Conservation (phyloP, 2,329 filamentous ascomycete genomes). For the Alternaria hordeiaustralica region DNA sequence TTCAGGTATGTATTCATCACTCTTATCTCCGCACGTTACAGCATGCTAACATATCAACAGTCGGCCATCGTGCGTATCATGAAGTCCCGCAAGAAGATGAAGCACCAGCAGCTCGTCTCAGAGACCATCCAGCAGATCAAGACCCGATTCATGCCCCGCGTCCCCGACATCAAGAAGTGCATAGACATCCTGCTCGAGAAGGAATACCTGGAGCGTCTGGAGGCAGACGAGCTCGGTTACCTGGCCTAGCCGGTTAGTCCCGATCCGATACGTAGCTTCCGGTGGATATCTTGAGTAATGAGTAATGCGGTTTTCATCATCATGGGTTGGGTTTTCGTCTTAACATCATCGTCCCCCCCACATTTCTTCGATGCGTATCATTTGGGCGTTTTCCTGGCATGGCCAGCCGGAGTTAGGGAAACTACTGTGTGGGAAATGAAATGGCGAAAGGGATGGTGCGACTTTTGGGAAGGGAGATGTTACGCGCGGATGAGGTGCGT, state of each 20-base stretch:
- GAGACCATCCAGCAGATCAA: slow-evolving; percentile 97
- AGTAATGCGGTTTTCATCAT: slow-evolving; percentile 8
- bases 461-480: neutral
- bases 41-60: slow-evolving; percentile 58
- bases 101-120: slow-evolving; percentile 90
- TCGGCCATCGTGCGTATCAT: slow-evolving; percentile 99
- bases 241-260: slow-evolving; percentile 57
- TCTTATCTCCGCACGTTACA: neutral
- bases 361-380: slow-evolving; percentile 4
- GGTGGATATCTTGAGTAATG: slow-evolving; percentile 7
- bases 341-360: neutral
- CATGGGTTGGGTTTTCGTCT: slow-evolving; percentile 7
- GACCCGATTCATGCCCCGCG: slow-evolving; percentile 88
- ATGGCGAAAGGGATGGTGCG: neutral
- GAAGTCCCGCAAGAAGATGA: slow-evolving; percentile 99
- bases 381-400: slow-evolving; percentile 9
- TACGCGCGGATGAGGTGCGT: neutral
- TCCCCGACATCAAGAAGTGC: slow-evolving; percentile 98
- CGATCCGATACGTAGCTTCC: neutral
- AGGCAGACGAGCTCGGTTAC: slow-evolving; percentile 93
- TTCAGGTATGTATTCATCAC: slow-evolving; percentile 75
- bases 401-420: neutral
- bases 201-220: slow-evolving; percentile 95
- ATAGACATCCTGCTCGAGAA: slow-evolving; percentile 99
- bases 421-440: neutral